Base-by-base conservation (phyloP, 768 basidiomycete species). In the Phallus indusiatus region DNA sequence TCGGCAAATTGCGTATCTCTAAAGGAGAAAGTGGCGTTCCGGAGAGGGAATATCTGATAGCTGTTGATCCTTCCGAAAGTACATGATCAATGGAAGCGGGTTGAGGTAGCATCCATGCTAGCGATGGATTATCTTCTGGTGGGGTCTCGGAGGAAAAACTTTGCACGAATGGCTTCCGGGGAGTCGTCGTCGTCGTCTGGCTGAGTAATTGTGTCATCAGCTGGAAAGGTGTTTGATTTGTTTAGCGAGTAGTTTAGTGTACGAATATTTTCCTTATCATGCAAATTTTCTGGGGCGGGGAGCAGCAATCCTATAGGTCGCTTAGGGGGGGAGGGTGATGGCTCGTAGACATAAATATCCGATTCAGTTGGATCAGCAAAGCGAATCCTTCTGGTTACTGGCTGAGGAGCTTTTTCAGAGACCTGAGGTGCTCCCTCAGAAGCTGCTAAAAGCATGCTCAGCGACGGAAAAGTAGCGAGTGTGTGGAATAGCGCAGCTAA, bases 261-360 rank as follows among this genome's bases (percentile, higher is more conserved):
- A 16, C 48, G 35, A 51, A 57, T 36, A 21, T 63, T 53, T 33
- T 51, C 57, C 17, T 20, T 34, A 20, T 52, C 53, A 22, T 54
- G 53, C 47, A 42, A 33, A 21, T 56, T 58, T 0, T 61, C 64
- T 5, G 67, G 70, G 8, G 72, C 75, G 5, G 81, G 84, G 1
- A 88, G 74, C 0, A 88, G 82, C 1, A 89, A 72, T 0, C 71
- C 54, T 1, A 72, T 66, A 60, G 76, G 79, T 61, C 77, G 80
- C n/a, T 76, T 76, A 0, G 90, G 90, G 2, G 90, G 90, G 1
- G 85, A 74, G 4, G 88, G 90, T 1, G 82, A 84, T 14, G 89
- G 90, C 64, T 90, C 86, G 65, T 92, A 92, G 0, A 92, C 85
- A 69, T 89, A 78, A 1, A 92, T 81, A 66, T 91, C 86, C n/a